Evolutionary conservation across 1,284 basidiomycete genomes (phyloP).

Genomic region (Cryptococcus jaspeensis): DNA sequence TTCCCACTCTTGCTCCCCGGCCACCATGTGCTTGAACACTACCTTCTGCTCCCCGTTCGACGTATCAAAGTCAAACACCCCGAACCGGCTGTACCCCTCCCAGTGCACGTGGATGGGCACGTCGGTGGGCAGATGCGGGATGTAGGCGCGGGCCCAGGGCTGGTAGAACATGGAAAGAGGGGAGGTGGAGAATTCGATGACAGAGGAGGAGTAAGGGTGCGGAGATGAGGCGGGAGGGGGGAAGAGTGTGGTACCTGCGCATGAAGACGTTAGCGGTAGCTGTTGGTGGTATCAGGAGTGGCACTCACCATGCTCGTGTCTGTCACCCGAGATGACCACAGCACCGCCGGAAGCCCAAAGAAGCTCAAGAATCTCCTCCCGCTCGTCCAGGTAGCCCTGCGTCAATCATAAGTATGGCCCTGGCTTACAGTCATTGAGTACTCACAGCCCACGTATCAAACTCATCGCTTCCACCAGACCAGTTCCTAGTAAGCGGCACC

Average conservation of each 20-base stretch:
- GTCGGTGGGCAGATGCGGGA: slow-evolving; percentile 13
- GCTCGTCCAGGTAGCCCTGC: slow-evolving; percentile 13
- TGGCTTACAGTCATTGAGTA: too few species aligned
- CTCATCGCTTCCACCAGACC: slow-evolving; percentile 14
- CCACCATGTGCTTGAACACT: slow-evolving; percentile 9
- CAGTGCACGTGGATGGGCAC: slow-evolving; percentile 12
- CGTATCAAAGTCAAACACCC: slow-evolving; percentile 17
- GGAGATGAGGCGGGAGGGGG: slow-evolving; percentile 5
- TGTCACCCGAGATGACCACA: slow-evolving; percentile 15
- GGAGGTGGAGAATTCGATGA: slow-evolving; percentile 17
- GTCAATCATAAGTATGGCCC: neutral
- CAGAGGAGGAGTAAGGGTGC: slow-evolving; percentile 4
- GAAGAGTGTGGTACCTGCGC: slow-evolving; percentile 8
- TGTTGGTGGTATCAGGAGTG: neutral
- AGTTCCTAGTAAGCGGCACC: slow-evolving; percentile 12
- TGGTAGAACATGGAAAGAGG: slow-evolving; percentile 17
- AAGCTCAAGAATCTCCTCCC: slow-evolving; percentile 11
- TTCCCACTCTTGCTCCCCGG: slow-evolving; percentile 10
- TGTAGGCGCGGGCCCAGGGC: slow-evolving; percentile 11
- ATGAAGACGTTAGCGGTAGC: neutral
- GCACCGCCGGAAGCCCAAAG: slow-evolving; percentile 12
- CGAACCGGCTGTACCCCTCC: slow-evolving; percentile 11
- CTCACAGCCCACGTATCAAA: slow-evolving; percentile 16
- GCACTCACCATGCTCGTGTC: slow-evolving; percentile 16
- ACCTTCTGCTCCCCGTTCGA: neutral